A percentile compares a stretch with the other conserved stretches of the same genome.
Evolutionary conservation across 2,329 filamentous ascomycete genomes (phyloP).

Genomic region (Zasmidium angulare): DNA sequence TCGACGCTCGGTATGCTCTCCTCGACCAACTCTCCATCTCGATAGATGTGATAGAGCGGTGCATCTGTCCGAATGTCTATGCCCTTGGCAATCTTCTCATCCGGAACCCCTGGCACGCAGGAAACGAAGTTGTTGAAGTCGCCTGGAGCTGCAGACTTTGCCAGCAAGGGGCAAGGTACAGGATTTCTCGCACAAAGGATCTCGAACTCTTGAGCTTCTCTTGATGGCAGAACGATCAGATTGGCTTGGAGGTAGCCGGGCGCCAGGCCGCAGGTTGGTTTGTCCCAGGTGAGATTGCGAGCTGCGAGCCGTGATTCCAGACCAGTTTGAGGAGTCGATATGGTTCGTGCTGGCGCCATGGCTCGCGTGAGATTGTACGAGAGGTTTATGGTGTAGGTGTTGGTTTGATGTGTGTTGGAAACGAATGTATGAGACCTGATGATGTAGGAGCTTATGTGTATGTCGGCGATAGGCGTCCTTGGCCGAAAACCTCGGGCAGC

Average conservation of each 20-base stretch:
- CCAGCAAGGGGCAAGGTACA: conserved; percentile 62
- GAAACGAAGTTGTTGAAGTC: conserved; percentile 43
- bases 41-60: conserved; percentile 60
- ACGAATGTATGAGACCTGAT: background rate
- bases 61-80: conserved; percentile 60
- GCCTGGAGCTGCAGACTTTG: conserved; percentile 50
- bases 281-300: conserved; percentile 42
- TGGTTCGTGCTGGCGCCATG: conserved; percentile 1
- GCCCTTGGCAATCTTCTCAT: conserved; percentile 38
- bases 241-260: conserved; percentile 62
- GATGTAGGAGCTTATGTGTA: background rate
- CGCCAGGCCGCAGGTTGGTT: conserved; percentile 56
- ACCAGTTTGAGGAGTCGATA: background rate
- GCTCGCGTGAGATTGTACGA: too few species aligned
- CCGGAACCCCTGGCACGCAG: conserved; percentile 33
- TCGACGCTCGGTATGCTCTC: conserved; percentile 46
- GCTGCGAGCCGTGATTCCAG: conserved; percentile 41
- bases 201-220: conserved; percentile 59
- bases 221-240: conserved; percentile 58
- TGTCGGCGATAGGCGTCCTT: background rate
- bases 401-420: background rate
- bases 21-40: conserved; percentile 45
- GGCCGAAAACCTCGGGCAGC: background rate
- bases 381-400: background rate
- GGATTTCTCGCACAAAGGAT: conserved; percentile 61